Base-by-base conservation (phyloP, 225 moss, liverwort and hornwort species). In the Lunularia cruciata region DNA sequence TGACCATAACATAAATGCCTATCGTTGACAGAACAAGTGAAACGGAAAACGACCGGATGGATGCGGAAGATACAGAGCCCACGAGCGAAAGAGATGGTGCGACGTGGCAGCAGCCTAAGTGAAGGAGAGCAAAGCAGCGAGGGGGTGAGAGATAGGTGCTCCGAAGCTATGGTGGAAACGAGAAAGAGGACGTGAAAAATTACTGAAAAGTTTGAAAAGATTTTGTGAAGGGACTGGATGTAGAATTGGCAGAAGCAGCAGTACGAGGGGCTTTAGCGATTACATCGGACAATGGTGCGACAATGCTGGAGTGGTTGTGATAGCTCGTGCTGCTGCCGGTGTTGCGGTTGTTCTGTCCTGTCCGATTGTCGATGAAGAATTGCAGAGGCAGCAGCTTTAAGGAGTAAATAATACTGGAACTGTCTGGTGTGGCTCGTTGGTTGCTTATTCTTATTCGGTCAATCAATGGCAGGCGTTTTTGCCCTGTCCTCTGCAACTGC, bases 401-500 rank as follows among this genome's bases (percentile, higher is more conserved):
- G n/a, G n/a, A n/a, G n/a, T n/a, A n/a, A n/a, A n/a, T n/a, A n/a
- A n/a, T n/a, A n/a, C n/a, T n/a, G n/a, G n/a, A n/a, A n/a, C n/a
- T n/a, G n/a, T n/a, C n/a, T n/a, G n/a, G n/a, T n/a, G n/a, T n/a
- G n/a, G 39, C 38, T 40, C 36, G n/a, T 22, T 61, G 61, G 47
- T 65, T 47, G 47, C 22, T 51, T 67, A n/a, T 36, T 35, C 22
- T 51, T 67, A n/a, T 36, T 35, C 34, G 33, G 67, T 49, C 40
- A 42, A 46, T 61, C 67, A 31, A 77, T 77, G 77, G 72, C 77
- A 20, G 54, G 67, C 20, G 52, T 61, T 72, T 60, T 60, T 60
- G 49, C 71, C 53, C 60, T 77, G 60, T 60, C 53, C 63, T 54
- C 53, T 33, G 72, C 63, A 39, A 28, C 63, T 46, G 46, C 63